Conservation (phyloP, 73 alveolate genomes). For the Tetrahymena malaccensis region DNA sequence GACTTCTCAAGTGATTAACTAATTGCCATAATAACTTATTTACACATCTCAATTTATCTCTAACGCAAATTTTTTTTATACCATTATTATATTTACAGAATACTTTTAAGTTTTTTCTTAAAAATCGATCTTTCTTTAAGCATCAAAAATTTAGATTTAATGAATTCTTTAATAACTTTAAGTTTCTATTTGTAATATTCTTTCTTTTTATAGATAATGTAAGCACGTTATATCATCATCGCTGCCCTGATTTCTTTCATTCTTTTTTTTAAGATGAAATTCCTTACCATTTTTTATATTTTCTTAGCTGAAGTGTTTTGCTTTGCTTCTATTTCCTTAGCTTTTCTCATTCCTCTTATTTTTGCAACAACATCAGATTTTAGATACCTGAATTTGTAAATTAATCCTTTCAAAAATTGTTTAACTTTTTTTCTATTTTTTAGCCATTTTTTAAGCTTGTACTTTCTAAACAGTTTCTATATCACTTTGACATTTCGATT, state of each 20-base stretch:
- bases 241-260: not conserved
- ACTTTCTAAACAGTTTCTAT: not conserved
- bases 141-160: not conserved
- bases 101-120: not conserved
- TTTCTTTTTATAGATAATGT: not conserved
- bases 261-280: not conserved
- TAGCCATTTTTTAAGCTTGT: not conserved
- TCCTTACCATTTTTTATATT: not conserved
- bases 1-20: slow-evolving; percentile 5
- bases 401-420: not conserved
- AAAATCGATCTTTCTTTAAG: not conserved
- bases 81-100: not conserved
- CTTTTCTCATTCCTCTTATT: not conserved
- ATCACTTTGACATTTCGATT: not conserved
- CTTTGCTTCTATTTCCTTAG: not conserved
- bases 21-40: not conserved
- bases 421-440: not conserved
- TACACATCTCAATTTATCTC: not conserved
- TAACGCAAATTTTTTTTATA: not conserved
- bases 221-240: not conserved
- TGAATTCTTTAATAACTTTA: not conserved
- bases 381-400: not conserved
- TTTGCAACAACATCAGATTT: not conserved
- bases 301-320: not conserved
- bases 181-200: not conserved